Conservation (phyloP, 2,329 filamentous ascomycete species). For the Colletotrichum sp. region DNA sequence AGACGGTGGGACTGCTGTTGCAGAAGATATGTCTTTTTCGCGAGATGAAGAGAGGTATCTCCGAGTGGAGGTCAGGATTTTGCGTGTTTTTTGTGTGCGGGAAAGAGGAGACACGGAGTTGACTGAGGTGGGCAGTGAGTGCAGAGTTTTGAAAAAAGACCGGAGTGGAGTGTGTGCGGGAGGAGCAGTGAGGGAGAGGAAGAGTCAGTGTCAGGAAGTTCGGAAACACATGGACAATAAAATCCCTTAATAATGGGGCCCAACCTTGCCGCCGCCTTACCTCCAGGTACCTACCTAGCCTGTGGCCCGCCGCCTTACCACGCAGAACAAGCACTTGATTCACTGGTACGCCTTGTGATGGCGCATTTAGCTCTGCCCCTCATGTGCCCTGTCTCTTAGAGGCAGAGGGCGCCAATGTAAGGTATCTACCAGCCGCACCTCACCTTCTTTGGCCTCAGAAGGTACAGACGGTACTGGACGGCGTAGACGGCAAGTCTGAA, state of each 20-base stretch:
- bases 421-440: background rate
- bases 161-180: background rate
- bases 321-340: background rate
- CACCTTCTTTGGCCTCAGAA: background rate
- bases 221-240: constrained; percentile 5
- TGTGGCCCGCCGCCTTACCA: background rate
- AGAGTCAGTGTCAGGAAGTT: background rate
- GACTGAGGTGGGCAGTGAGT: background rate
- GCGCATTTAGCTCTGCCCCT: background rate
- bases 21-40: background rate
- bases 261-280: background rate
- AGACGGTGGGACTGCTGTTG: background rate
- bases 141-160: constrained; percentile 1
- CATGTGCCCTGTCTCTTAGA: background rate
- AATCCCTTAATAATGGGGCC: constrained; percentile 9
- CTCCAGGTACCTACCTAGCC: background rate
- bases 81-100: background rate
- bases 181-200: background rate
- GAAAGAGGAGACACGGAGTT: background rate
- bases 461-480: background rate
- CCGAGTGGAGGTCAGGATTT: background rate
- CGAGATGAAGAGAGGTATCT: background rate
- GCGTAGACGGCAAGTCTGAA: background rate
- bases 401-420: background rate
- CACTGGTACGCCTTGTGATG: background rate